Evolutionary conservation across 2,329 filamentous ascomycete species (phyloP).

Genomic region (Diaporthe vaccinii): DNA sequence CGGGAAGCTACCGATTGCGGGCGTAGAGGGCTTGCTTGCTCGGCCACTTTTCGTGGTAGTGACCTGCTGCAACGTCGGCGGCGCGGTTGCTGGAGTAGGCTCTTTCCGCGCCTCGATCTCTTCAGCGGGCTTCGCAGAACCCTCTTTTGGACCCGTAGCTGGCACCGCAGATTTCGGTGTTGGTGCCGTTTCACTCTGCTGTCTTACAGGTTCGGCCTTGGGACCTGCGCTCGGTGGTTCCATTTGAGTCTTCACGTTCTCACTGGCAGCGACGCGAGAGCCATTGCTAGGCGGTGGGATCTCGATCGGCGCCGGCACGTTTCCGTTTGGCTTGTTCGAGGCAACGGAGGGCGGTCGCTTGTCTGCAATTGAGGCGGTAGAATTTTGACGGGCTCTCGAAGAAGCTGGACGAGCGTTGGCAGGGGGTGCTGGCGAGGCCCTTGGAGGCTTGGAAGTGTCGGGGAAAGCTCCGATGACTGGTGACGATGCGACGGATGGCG

Average conservation of each 20-base stretch:
- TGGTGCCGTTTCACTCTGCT: constrained; percentile 36
- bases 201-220: constrained; percentile 51
- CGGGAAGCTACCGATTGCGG: constrained; percentile 70
- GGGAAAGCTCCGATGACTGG: constrained; percentile 79
- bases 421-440: constrained; percentile 72
- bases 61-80: constrained; percentile 57
- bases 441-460: constrained; percentile 67
- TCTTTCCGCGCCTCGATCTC: constrained; percentile 61
- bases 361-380: constrained; percentile 72
- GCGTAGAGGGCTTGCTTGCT: constrained; percentile 76
- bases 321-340: constrained; percentile 73
- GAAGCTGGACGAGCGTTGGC: constrained; percentile 72
- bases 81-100: constrained; percentile 53
- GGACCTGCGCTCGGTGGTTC: constrained; percentile 60
- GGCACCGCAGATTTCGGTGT: constrained; percentile 43
- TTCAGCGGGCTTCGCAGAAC: constrained; percentile 55
- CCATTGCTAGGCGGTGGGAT: constrained; percentile 48
- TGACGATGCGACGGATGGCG: constrained; percentile 81
- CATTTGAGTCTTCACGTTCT: constrained; percentile 60
- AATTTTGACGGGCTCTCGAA: constrained; percentile 82
- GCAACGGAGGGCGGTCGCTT: constrained; percentile 71
- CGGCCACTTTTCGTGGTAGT: constrained; percentile 68
- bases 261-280: constrained; percentile 51
- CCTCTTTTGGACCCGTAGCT: constrained; percentile 52
- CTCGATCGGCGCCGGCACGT: constrained; percentile 55